Evolutionary conservation across 495 filamentous ascomycete genomes (phyloP), one percentile per base, ranked within the genome.

Genomic region (Hyaloscypha bicolor): DNA sequence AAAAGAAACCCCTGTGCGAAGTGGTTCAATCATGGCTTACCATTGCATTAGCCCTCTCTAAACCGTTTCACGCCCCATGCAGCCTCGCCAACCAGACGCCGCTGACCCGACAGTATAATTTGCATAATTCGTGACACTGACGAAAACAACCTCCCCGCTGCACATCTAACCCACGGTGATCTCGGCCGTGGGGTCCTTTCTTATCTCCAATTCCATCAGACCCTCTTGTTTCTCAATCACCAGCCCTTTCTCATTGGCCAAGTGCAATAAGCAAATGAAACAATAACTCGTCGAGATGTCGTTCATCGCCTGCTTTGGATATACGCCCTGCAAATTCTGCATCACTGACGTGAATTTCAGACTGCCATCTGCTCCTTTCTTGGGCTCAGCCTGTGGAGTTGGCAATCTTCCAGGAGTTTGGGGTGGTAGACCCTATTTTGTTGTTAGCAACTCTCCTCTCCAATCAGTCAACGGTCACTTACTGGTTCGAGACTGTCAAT

Each of bases 211-310:
- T 73, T 89, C 87, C 21, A 80, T 78, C 70, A 89, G 73, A 60
- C 78, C 82, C 21, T 81, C 79, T 39, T 83, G 83, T 73, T 87
- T 86, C 69, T 84, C 80, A 60, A 89, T 87, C 14, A 90, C 82
- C 62, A 99, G 83, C 6, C 96, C 96, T 79, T 97, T 96, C 77
- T 99, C 96, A 78, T 99, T 99, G 59, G 96, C 96, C 72, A 99
- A 72, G 79, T 99, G 96, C 60, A 99, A 82, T 62, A 98, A 76
- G 72, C 93, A 97, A 74, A 99, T 99, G 79, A 99, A 99, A 73
- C 96, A 97, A 76, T 89, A 99, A 59, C 89, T 93, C 1, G 96
- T 99, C 45, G 93, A 97, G 74, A 99, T 99, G 78, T 99, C 96
- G 45, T 88, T 88, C 84, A 99, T 90, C 32, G 85, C 84, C 65